Evolutionary conservation across 225 moss, liverwort and hornwort species (phyloP).

Genomic region (Ulota crispa): DNA sequence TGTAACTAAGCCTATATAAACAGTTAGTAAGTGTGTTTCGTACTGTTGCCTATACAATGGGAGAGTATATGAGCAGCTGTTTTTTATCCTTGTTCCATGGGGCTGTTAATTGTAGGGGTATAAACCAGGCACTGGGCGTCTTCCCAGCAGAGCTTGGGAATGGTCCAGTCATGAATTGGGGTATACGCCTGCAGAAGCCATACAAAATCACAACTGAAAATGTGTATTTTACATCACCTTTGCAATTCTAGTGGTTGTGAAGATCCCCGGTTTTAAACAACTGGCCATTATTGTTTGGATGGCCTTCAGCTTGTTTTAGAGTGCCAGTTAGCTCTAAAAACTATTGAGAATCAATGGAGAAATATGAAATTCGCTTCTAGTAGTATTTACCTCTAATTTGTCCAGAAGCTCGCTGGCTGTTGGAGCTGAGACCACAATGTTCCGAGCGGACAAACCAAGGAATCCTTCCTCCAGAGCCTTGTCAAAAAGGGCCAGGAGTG

Average conservation of each 20-base stretch:
- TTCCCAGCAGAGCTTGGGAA: slow-evolving; percentile 53
- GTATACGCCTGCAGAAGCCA: slow-evolving; percentile 29
- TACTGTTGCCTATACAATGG: not conserved
- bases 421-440: slow-evolving; percentile 80
- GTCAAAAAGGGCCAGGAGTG: slow-evolving; percentile 77
- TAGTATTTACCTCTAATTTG: slow-evolving; percentile 79
- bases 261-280: not conserved
- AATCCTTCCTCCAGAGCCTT: slow-evolving; percentile 87
- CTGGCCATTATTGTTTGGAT: not conserved
- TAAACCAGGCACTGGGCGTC: slow-evolving; percentile 31
- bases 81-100: slow-evolving; percentile 25
- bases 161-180: slow-evolving; percentile 32
- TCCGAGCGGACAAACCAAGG: slow-evolving; percentile 59
- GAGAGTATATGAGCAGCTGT: not conserved
- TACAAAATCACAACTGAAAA: not conserved
- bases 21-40: not conserved
- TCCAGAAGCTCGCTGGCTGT: slow-evolving; percentile 89
- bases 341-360: too few relatives aligned
- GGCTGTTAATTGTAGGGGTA: slow-evolving; percentile 21
- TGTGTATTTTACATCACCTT: not conserved
- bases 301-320: not conserved
- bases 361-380: too few relatives aligned
- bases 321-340: not conserved
- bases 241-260: not conserved
- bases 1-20: not conserved